Evolutionary conservation across 257 asterid genomes (phyloP), one percentile per base, ranked within the genome.

Genomic region (Solanum neorickii): DNA sequence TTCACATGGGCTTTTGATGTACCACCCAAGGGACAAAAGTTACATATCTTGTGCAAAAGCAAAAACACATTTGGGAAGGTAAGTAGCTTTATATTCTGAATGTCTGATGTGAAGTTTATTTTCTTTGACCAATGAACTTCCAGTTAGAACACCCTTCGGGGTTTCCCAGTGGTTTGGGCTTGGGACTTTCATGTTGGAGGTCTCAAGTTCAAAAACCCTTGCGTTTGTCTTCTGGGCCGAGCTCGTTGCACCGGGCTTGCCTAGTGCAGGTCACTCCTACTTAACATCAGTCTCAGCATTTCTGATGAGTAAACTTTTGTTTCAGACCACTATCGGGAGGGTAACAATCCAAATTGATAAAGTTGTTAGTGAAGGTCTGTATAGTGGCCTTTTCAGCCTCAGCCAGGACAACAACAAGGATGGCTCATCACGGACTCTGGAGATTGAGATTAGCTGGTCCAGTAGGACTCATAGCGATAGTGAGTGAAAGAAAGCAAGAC

Each of bases 21-120:
- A 35, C 98, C 98, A n/a, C 98, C 98, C 3, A 96, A 93, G 91
- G 98, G 97, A 86, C 98, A 96, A 90, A 96, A 94, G 96, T 89
- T 96, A 62, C 93, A 92, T 82, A 92, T 96, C 85, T 83, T 87
- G 65, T 93, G 96, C 90, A 92, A 92, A 92, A 93, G 92, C 93
- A 96, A 83, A 91, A 94, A 90, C 90, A 91, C 98, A 87, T 96
- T 96, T 13, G 98, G 98, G 85, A 96, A 94, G 98, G 98, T 96
- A 91, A 91, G 83, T 86, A 15, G 62, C 65, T 86, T 89, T 92
- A 85, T 56, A 23, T 87, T 88, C 72, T 37, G 80, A 16, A 44
- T 82, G 37, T 49, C 12, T 6, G 60, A 21, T 46, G 25, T 86
- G 39, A 80, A 80, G 44, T 47, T 80, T 37, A 29, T 56, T 27